These are phyloP conservation scores for Metarhizium anisopliae DNA, from an alignment of 2,329 filamentous ascomycete genomes.

Conservation along the genomic window DNA sequence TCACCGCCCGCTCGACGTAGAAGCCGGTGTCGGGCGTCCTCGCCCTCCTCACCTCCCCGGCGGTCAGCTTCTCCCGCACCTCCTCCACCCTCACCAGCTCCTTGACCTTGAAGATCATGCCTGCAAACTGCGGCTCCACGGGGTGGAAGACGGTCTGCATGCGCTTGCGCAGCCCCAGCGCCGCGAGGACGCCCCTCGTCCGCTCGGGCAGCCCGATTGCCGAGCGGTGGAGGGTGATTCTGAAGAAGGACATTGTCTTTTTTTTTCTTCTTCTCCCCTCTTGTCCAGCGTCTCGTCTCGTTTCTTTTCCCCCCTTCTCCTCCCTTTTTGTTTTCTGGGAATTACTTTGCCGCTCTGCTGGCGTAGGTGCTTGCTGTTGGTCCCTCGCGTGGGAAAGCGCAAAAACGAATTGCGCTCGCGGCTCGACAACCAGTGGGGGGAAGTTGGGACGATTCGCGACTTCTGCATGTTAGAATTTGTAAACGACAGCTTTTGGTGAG, in stretches of 20 bases:
- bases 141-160: constrained; percentile 85
- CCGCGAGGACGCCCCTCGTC: constrained; percentile 70
- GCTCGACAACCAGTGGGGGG: too few species aligned
- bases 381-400: too few species aligned
- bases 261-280: too few species aligned
- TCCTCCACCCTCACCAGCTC: constrained; percentile 79
- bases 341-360: too few species aligned
- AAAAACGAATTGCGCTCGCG: too few species aligned
- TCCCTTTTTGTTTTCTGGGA: too few species aligned
- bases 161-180: constrained; percentile 77
- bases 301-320: too few species aligned
- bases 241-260: constrained; percentile 67
- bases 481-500: too few species aligned
- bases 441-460: too few species aligned
- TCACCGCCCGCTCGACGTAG: constrained; percentile 56
- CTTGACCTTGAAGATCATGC: constrained; percentile 90
- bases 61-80: constrained; percentile 56
- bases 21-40: constrained; percentile 73
- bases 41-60: constrained; percentile 59
- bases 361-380: too few species aligned
- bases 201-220: constrained; percentile 80
- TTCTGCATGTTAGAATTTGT: too few species aligned
- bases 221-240: constrained; percentile 81
- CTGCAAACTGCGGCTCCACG: constrained; percentile 70
- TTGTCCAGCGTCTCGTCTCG: too few species aligned